Conservation (phyloP, 1,139 yeast species). For the Kodamaea sp. region DNA sequence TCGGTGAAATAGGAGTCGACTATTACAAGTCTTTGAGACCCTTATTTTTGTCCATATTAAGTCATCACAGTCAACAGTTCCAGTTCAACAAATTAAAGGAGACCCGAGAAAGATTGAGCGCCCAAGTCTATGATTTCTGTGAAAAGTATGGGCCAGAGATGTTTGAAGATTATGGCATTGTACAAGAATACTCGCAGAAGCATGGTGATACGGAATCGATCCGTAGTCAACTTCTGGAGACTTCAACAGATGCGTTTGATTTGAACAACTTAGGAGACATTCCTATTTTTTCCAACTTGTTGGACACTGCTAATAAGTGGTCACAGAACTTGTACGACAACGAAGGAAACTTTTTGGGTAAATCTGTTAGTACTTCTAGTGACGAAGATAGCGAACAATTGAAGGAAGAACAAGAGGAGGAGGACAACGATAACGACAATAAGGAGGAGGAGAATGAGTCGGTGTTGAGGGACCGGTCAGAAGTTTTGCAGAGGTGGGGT, state of each 20-base stretch:
- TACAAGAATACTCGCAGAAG: slow-evolving; percentile 27
- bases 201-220: slow-evolving; percentile 14
- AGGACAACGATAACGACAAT: background rate
- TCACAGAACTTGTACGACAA: slow-evolving; percentile 3
- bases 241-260: slow-evolving; percentile 15
- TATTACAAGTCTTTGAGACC: slow-evolving; percentile 43
- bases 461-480: too few relatives aligned
- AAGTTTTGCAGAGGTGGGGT: too few relatives aligned
- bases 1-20: slow-evolving; percentile 46
- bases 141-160: slow-evolving; percentile 74
- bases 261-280: slow-evolving; percentile 31
- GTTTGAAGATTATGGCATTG: slow-evolving; percentile 61
- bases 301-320: slow-evolving; percentile 13
- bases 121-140: slow-evolving; percentile 65
- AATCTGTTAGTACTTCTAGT: too few relatives aligned
- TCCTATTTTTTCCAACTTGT: slow-evolving; percentile 34
- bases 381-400: slow-evolving; percentile 4
- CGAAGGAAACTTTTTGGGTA: slow-evolving; percentile 1
- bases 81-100: slow-evolving; percentile 55
- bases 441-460: too few relatives aligned
- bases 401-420: background rate
- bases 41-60: slow-evolving; percentile 35
- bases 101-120: slow-evolving; percentile 55
- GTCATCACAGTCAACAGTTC: slow-evolving; percentile 41
- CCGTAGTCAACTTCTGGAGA: slow-evolving; percentile 4